A percentile compares a stretch with the other conserved stretches of the same genome.
phyloP scores from a whole-genome alignment of 768 basidiomycete genomes.

The Mycena belliarum region DNA sequence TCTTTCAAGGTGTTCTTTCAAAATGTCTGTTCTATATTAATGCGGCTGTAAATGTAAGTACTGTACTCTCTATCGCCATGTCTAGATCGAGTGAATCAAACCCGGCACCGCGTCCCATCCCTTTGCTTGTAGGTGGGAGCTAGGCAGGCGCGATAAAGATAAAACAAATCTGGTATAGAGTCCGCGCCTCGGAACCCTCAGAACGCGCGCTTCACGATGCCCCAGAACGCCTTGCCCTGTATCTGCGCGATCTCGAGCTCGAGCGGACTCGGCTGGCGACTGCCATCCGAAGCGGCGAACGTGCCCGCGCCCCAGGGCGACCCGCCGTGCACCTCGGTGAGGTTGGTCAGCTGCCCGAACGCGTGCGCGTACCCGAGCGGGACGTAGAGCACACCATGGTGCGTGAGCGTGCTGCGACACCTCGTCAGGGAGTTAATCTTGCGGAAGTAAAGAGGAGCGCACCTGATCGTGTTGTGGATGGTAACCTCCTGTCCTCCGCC shows the following conservation, averaged over 20 bases:
- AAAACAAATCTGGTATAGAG: no score
- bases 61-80: no score
- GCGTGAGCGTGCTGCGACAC: conserved; percentile 61
- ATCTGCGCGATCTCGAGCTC: conserved; percentile 53
- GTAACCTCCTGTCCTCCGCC: conserved; percentile 84
- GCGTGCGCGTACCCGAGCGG: conserved; percentile 69
- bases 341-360: conserved; percentile 39
- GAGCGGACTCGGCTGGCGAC: conserved; percentile 47
- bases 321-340: conserved; percentile 63
- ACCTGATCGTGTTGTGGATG: conserved; percentile 48
- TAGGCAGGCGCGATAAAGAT: no score
- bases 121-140: no score
- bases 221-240: conserved; percentile 58
- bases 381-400: conserved; percentile 74
- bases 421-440: no score
- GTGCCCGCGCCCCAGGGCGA: conserved; percentile 81
- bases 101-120: no score
- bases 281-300: conserved; percentile 46
- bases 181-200: background rate
- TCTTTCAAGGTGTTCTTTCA: no score
- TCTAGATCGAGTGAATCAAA: no score
- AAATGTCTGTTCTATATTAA: no score
- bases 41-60: no score
- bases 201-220: conserved; percentile 19
- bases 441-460: no score